A percentile compares a stretch with the other conserved stretches of the same genome.
Evolutionary conservation across 2,329 filamentous ascomycete species (phyloP).

Genomic region (Mycosphaerella sp.): DNA sequence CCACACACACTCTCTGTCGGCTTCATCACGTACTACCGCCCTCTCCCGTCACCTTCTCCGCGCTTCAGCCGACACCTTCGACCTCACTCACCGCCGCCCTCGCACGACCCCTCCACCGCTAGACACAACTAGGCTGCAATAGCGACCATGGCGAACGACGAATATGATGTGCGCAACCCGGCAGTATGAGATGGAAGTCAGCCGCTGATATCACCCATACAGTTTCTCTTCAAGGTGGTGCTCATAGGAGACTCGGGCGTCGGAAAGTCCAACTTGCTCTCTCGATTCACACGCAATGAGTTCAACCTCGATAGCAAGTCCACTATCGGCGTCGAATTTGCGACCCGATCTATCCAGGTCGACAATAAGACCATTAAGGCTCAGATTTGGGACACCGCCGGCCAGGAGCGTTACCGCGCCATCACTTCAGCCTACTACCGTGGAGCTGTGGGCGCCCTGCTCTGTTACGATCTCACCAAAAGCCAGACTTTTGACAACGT

Average conservation of each 20-base stretch:
- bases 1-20: background rate
- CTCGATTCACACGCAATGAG: slow-evolving; percentile 97
- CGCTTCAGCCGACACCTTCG: background rate
- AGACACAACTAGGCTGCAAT: slow-evolving; percentile 4
- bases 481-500: slow-evolving; percentile 39
- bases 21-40: background rate
- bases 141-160: slow-evolving; percentile 92
- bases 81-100: slow-evolving; percentile 3
- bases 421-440: slow-evolving; percentile 88
- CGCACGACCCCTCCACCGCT: slow-evolving; percentile 5
- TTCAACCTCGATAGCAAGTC: slow-evolving; percentile 99
- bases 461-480: slow-evolving; percentile 64
- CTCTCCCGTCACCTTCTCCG: background rate
- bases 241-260: slow-evolving; percentile 99
- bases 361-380: slow-evolving; percentile 99
- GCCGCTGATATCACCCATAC: slow-evolving; percentile 21
- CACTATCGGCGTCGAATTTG: slow-evolving; percentile 98
- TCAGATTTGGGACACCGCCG: slow-evolving; percentile 99
- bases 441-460: slow-evolving; percentile 90
- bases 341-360: slow-evolving; percentile 96
- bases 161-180: slow-evolving; percentile 62
- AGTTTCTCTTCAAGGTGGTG: slow-evolving; percentile 99
- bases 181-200: background rate
- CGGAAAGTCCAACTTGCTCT: slow-evolving; percentile 99
- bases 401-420: slow-evolving; percentile 97